A percentile compares a stretch with the other conserved stretches of the same genome.
Evolutionary conservation across 805 yeast genomes (phyloP).

Genomic region (Yamadazyma phyllophila): DNA sequence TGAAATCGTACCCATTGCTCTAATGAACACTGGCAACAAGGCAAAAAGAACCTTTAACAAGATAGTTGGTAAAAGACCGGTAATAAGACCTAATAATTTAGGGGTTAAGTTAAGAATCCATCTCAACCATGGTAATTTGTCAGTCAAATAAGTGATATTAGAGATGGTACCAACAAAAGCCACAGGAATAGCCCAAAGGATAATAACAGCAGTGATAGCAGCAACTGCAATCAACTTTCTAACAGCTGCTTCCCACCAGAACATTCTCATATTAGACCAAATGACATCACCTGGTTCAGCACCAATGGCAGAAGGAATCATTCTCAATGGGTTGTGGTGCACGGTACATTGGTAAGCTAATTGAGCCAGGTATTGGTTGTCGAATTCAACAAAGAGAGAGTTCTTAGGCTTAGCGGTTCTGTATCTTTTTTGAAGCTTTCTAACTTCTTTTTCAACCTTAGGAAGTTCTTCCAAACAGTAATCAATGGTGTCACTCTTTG

Average conservation of each 20-base stretch:
- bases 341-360: constrained; percentile 62
- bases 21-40: constrained; percentile 79
- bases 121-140: constrained; percentile 66
- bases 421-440: constrained; percentile 51
- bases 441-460: constrained; percentile 54
- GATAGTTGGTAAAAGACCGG: constrained; percentile 84
- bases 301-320: constrained; percentile 61
- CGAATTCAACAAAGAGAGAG: constrained; percentile 76
- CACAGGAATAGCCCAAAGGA: constrained; percentile 96
- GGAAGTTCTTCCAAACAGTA: constrained; percentile 58
- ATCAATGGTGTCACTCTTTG: constrained; percentile 61
- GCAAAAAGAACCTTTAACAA: constrained; percentile 80
- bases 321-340: constrained; percentile 64
- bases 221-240: constrained; percentile 52
- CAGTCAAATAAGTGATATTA: constrained; percentile 72
- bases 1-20: constrained; percentile 59
- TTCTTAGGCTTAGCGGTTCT: constrained; percentile 61
- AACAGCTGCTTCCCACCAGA: constrained; percentile 74
- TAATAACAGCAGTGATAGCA: constrained; percentile 55
- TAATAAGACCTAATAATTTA: constrained; percentile 73
- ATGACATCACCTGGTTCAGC: constrained; percentile 59
- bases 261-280: constrained; percentile 73
- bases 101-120: constrained; percentile 76
- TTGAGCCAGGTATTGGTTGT: constrained; percentile 72
- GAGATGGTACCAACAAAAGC: constrained; percentile 96